These are phyloP conservation scores for Alternaria gansuensis DNA, from an alignment of 2,329 filamentous ascomycete genomes.

Conservation along the genomic window DNA sequence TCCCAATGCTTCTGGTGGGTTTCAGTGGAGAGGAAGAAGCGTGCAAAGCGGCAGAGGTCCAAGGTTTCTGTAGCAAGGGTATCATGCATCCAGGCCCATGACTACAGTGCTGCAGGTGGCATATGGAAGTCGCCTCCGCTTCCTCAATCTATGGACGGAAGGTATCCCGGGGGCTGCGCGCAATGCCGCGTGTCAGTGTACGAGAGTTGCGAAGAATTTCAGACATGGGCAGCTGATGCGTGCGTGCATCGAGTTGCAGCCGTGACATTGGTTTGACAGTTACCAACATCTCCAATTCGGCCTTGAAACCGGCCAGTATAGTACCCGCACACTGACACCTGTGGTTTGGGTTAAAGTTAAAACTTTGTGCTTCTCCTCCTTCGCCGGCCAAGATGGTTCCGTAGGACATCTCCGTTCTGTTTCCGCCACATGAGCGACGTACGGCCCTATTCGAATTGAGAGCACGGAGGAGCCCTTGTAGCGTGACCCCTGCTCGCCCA, in stretches of 20 bases:
- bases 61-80: constrained; percentile 19
- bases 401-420: constrained; percentile 24
- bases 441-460: constrained; percentile 38
- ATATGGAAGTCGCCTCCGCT: constrained; percentile 24
- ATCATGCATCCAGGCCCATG: constrained; percentile 25
- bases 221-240: constrained; percentile 18
- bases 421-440: constrained; percentile 44
- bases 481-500: constrained; percentile 38
- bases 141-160: constrained; percentile 40
- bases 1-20: constrained; percentile 32
- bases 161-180: constrained; percentile 32
- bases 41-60: constrained; percentile 7
- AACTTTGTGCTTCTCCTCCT: constrained; percentile 29
- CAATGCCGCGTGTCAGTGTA: constrained; percentile 25
- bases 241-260: constrained; percentile 21
- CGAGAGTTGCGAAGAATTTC: constrained; percentile 21
- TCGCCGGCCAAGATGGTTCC: constrained; percentile 25
- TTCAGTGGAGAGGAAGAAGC: constrained; percentile 33
- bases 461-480: constrained; percentile 42
- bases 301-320: constrained; percentile 28
- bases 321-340: constrained; percentile 15
- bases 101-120: constrained; percentile 28
- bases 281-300: constrained; percentile 23
- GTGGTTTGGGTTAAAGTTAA: constrained; percentile 7
- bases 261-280: constrained; percentile 20